These are phyloP conservation scores for Kalmusia sp. DNA, from an alignment of 2,329 filamentous ascomycete species.

Conservation along the genomic window DNA sequence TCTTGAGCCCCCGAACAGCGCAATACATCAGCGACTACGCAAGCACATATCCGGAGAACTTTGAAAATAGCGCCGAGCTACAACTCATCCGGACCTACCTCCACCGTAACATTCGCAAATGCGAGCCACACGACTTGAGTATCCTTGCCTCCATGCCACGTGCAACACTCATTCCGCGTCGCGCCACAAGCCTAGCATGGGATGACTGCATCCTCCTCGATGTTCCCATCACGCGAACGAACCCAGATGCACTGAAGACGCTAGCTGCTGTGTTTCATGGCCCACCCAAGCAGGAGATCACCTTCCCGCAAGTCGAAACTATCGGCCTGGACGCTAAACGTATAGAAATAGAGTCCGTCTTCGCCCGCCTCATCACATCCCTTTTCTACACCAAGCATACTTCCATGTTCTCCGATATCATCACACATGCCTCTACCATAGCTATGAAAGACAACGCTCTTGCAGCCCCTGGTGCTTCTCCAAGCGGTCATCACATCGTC, in stretches of 20 bases:
- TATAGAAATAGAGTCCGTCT: slow-evolving; percentile 56
- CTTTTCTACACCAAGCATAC: slow-evolving; percentile 60
- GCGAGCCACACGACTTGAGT: slow-evolving; percentile 63
- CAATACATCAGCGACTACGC: slow-evolving; percentile 66
- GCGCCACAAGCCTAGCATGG: slow-evolving; percentile 44
- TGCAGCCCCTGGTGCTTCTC: slow-evolving; percentile 61
- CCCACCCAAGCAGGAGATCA: slow-evolving; percentile 48
- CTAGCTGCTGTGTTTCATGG: slow-evolving; percentile 64
- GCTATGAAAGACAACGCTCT: slow-evolving; percentile 65
- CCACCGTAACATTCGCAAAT: slow-evolving; percentile 57
- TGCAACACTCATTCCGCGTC: slow-evolving; percentile 57
- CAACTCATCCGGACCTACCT: slow-evolving; percentile 57
- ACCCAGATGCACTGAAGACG: slow-evolving; percentile 61
- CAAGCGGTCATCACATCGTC: slow-evolving; percentile 60
- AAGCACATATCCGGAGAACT: slow-evolving; percentile 61
- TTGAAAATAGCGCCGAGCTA: slow-evolving; percentile 55
- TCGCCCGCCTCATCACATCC: slow-evolving; percentile 63
- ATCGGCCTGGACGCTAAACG: slow-evolving; percentile 33
- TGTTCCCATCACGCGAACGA: slow-evolving; percentile 60
- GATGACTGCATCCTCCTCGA: slow-evolving; percentile 52
- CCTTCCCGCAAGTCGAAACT: slow-evolving; percentile 43
- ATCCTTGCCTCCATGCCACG: slow-evolving; percentile 66
- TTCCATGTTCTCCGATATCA: slow-evolving; percentile 60
- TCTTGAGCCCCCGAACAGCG: slow-evolving; percentile 62
- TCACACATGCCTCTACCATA: slow-evolving; percentile 62